These are phyloP conservation scores for Teunomyces aglyptinius DNA, from an alignment of 805 yeast species.

Conservation along the genomic window DNA sequence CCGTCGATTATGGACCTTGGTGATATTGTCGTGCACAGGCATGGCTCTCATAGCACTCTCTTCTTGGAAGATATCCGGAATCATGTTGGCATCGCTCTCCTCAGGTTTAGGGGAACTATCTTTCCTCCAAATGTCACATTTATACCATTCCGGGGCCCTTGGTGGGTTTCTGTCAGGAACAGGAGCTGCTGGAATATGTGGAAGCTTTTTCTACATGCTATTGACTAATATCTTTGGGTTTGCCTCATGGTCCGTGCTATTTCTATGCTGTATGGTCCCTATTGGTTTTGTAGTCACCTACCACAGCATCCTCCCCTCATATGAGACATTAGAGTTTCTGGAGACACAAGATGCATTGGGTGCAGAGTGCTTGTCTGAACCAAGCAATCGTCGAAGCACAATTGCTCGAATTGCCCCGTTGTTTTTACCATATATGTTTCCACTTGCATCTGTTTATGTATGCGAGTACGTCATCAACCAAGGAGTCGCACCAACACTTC, in stretches of 20 bases:
- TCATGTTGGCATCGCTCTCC: constrained; percentile 74
- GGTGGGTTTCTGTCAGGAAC: constrained; percentile 94
- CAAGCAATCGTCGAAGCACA: constrained; percentile 19
- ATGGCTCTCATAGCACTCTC: constrained; percentile 65
- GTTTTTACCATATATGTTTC: constrained; percentile 72
- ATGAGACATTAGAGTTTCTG: background rate
- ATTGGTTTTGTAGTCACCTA: constrained; percentile 43
- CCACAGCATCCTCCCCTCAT: constrained; percentile 15
- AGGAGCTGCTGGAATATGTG: constrained; percentile 91
- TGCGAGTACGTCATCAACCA: constrained; percentile 90
- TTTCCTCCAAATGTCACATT: constrained; percentile 83
- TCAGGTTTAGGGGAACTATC: constrained; percentile 92
- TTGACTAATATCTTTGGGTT: constrained; percentile 68
- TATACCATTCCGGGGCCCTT: constrained; percentile 56
- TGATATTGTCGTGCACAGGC: constrained; percentile 62
- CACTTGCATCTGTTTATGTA: constrained; percentile 77
- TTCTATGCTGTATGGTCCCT: constrained; percentile 56
- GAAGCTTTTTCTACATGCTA: constrained; percentile 69
- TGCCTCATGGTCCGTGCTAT: constrained; percentile 51
- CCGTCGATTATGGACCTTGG: constrained; percentile 52
- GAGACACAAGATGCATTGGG: background rate
- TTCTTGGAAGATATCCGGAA: constrained; percentile 55
- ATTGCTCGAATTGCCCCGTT: constrained; percentile 39
- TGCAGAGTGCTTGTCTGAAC: background rate
- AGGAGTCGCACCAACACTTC: constrained; percentile 83